Conservation (phyloP, 768 basidiomycete genomes). For the Piloderma croceum region DNA sequence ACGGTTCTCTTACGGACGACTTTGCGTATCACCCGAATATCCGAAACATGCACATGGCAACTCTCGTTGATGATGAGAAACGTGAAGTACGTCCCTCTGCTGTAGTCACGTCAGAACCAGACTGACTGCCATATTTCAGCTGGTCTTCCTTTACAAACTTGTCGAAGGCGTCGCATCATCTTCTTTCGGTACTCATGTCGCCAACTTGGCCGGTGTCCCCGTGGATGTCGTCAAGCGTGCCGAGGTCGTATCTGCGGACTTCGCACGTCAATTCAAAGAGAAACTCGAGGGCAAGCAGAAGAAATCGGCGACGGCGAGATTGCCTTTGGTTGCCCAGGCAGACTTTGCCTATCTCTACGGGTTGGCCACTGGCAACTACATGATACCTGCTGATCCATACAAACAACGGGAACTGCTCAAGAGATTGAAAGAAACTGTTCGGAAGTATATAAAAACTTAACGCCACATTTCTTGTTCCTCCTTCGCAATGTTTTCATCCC, state of each 20-base stretch:
- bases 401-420: slow-evolving; percentile 48
- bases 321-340: slow-evolving; percentile 81
- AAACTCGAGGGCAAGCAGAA: slow-evolving; percentile 62
- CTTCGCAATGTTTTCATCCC: too few relatives aligned
- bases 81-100: slow-evolving; percentile 53
- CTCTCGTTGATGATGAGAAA: slow-evolving; percentile 87
- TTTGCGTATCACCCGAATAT: slow-evolving; percentile 90
- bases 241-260: slow-evolving; percentile 79
- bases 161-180: slow-evolving; percentile 81
- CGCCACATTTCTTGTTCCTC: too few relatives aligned
- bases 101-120: neutral
- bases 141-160: slow-evolving; percentile 93
- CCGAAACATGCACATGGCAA: slow-evolving; percentile 93
- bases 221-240: slow-evolving; percentile 81
- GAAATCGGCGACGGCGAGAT: slow-evolving; percentile 43
- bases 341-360: slow-evolving; percentile 81
- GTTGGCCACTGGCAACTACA: slow-evolving; percentile 47
- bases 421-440: slow-evolving; percentile 44
- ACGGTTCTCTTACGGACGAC: slow-evolving; percentile 92
- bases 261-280: slow-evolving; percentile 83
- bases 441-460: slow-evolving; percentile 13
- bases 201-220: slow-evolving; percentile 90
- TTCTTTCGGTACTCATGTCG: slow-evolving; percentile 93
- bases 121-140: slow-evolving; percentile 50
- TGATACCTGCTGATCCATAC: slow-evolving; percentile 49